Conservation (phyloP, 2,329 filamentous ascomycete species). For the Diplodia sapinea region DNA sequence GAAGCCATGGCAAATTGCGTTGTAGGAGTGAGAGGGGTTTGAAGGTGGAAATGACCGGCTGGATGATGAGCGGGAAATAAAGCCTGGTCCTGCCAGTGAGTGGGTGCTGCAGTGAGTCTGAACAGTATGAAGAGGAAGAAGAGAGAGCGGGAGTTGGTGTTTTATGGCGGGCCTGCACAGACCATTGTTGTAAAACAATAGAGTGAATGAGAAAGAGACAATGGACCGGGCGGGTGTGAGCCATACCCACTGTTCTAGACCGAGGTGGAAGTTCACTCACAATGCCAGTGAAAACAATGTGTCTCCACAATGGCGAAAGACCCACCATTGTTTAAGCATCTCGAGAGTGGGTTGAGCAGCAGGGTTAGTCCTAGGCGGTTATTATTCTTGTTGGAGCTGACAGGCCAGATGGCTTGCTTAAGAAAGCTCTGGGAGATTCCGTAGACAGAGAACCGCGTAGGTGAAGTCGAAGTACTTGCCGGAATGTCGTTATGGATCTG, state of each 20-base stretch:
- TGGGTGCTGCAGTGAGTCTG: not conserved
- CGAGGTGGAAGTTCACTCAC: not conserved
- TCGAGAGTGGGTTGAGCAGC: not conserved
- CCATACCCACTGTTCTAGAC: conserved; percentile 16
- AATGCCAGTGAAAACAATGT: not conserved
- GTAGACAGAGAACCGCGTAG: not conserved
- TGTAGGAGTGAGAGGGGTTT: not conserved
- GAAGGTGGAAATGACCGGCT: conserved; percentile 13
- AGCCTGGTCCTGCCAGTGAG: conserved; percentile 6
- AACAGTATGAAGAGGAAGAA: not conserved
- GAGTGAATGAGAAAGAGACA: conserved; percentile 3
- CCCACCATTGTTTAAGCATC: not conserved
- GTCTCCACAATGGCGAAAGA: not conserved
- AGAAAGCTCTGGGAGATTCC: not conserved
- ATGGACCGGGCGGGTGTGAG: not conserved
- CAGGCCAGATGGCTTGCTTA: not conserved
- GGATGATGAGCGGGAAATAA: not conserved
- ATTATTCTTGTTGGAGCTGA: not conserved
- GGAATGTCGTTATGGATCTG: too few relatives aligned
- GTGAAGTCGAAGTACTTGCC: not conserved
- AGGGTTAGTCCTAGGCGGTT: too few relatives aligned
- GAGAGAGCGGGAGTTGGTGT: not conserved
- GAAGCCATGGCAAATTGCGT: not conserved
- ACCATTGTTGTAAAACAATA: not conserved
- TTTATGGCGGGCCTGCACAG: not conserved